A percentile compares a stretch with the other conserved stretches of the same genome.
These are phyloP conservation scores for Rhynchosporium agropyri DNA, from an alignment of 2,329 filamentous ascomycete genomes.

Conservation along the genomic window DNA sequence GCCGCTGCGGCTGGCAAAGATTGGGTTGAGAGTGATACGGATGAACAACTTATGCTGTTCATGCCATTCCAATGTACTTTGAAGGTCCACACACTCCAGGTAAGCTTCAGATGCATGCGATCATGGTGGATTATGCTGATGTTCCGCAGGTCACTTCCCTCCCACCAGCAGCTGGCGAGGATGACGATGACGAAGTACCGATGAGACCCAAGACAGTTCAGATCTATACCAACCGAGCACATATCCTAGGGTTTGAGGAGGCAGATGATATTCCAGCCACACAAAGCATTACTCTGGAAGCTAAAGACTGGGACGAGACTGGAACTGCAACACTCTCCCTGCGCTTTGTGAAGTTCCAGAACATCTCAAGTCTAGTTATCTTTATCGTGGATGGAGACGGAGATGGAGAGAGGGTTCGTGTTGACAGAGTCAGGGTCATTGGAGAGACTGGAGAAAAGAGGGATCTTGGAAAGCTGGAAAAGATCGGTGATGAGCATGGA, in stretches of 20 bases:
- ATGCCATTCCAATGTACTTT: conserved; percentile 84
- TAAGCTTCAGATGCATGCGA: conserved; percentile 41
- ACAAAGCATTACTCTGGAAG: conserved; percentile 74
- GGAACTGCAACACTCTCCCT: conserved; percentile 73
- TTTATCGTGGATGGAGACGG: conserved; percentile 88
- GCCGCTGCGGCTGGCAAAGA: conserved; percentile 59
- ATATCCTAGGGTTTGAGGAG: conserved; percentile 93
- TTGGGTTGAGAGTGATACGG: conserved; percentile 95
- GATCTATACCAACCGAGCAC: conserved; percentile 84
- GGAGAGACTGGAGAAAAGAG: conserved; percentile 91
- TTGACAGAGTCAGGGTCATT: conserved; percentile 79
- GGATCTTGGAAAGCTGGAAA: conserved; percentile 92
- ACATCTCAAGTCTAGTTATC: conserved; percentile 80
- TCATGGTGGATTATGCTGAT: background rate
- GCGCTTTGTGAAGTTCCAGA: conserved; percentile 97
- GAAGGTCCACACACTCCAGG: conserved; percentile 84
- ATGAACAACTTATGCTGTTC: conserved; percentile 94
- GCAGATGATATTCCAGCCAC: conserved; percentile 83
- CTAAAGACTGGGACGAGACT: conserved; percentile 79
- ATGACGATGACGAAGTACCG: conserved; percentile 72
- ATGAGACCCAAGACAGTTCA: conserved; percentile 83
- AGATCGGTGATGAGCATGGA: conserved; percentile 76
- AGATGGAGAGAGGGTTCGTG: conserved; percentile 79
- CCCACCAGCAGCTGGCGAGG: conserved; percentile 57
- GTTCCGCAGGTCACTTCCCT: conserved; percentile 75